Evolutionary conservation across 306 rosid genomes (phyloP), one percentile per base, ranked within the genome.

Genomic region (Inga leiocalycina): DNA sequence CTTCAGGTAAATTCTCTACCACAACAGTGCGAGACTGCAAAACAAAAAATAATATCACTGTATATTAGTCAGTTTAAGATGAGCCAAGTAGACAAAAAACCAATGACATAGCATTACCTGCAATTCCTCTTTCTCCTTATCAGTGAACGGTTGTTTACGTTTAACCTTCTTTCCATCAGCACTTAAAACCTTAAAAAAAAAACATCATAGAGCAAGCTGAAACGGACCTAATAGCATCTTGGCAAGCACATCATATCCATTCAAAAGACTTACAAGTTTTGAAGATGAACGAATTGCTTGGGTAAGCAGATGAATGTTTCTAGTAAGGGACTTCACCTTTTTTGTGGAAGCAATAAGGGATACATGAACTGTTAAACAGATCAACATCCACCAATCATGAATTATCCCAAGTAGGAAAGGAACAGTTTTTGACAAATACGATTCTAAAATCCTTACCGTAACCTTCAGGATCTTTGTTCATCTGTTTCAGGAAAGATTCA

Each of bases 1-100:
- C 97, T 27, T 96, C 97, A 16, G 99, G 98, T 90, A 96, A 91
- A 82, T 96, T 92, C 88, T 96, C 98, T 10, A 84, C 99, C 81
- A 92, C 95, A 62, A 96, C 94, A 43, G 91, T 90, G 68, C 97
- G 99, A 62, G 95, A 82, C 99, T 96, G 89, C 91, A 89, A 86
- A 56, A 85, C 71, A 79, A 85, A 68, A 75, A 14, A 67, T 77
- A 79, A 67, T 10, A 19, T 64, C 49, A 51, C 76, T 85, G 49
- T 64, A 73, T 34, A 57, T 34, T 64, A 79, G 62, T 57, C 71
- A 79, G 32, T 57, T 66, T 19, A 45, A 41, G 30, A 83, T 74
- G 57, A 74, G 35, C 77, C 68, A 66, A 59, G 76, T 15, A 37
- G n/a, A 72, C 20, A 48, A 57, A 64, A 24, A 64, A 24, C 49